These are phyloP conservation scores for Williopsis jadinii DNA, from an alignment of 1,139 yeast genomes.

Conservation along the genomic window DNA sequence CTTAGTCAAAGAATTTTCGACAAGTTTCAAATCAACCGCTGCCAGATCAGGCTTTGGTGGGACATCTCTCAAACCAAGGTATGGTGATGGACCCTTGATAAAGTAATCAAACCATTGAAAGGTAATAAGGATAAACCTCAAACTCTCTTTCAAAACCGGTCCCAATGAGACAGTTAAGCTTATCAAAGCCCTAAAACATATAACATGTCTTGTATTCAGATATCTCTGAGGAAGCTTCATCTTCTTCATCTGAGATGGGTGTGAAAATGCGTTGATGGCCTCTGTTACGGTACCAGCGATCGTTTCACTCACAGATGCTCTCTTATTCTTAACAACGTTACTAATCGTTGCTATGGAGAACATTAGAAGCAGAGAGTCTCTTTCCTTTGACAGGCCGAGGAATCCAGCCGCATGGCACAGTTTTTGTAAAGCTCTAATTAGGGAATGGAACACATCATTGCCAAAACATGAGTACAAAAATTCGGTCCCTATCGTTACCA, in stretches of 20 bases:
- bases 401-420: slow-evolving; percentile 79
- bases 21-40: slow-evolving; percentile 40
- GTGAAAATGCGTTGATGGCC: slow-evolving; percentile 23
- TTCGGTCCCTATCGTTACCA: slow-evolving; percentile 23
- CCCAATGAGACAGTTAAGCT: slow-evolving; percentile 78
- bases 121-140: slow-evolving; percentile 63
- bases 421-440: slow-evolving; percentile 70
- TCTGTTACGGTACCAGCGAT: slow-evolving; percentile 53
- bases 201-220: slow-evolving; percentile 56
- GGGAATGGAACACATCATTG: slow-evolving; percentile 53
- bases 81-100: slow-evolving; percentile 52
- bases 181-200: slow-evolving; percentile 72
- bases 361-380: slow-evolving; percentile 55
- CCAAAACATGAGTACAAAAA: slow-evolving; percentile 64
- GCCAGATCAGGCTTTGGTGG: slow-evolving; percentile 29
- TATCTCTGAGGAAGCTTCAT: slow-evolving; percentile 29
- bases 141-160: slow-evolving; percentile 54
- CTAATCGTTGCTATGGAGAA: slow-evolving; percentile 50
- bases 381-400: slow-evolving; percentile 44
- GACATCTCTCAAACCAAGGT: slow-evolving; percentile 26
- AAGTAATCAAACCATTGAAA: slow-evolving; percentile 71
- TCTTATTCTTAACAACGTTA: slow-evolving; percentile 25
- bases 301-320: slow-evolving; percentile 45
- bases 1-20: slow-evolving; percentile 51
- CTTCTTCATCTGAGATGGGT: slow-evolving; percentile 1